phyloP scores from a whole-genome alignment of 2,329 filamentous ascomycete genomes.

The Apiospora phragmitis region DNA sequence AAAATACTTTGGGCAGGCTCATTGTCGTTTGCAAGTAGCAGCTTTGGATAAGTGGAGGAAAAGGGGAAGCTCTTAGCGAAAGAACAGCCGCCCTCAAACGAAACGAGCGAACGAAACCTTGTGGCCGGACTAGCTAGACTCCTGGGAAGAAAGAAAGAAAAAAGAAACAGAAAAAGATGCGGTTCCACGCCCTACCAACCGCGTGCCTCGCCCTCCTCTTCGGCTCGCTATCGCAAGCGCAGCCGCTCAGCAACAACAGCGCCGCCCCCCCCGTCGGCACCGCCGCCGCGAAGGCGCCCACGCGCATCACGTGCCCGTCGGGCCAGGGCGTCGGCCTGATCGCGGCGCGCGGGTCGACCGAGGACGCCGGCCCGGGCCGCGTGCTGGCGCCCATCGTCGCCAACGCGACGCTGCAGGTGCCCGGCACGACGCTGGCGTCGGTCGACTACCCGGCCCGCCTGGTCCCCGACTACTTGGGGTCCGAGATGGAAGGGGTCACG shows the following conservation, averaged over 20 bases:
- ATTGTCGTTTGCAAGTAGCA: not conserved
- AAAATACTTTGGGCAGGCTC: slow-evolving; percentile 3
- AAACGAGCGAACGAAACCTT: not conserved
- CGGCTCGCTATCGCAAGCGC: not conserved
- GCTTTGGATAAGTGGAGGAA: not conserved
- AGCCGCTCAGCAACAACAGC: not conserved
- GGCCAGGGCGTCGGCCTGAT: slow-evolving; percentile 28
- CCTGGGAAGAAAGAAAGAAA: not conserved
- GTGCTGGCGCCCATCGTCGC: not conserved
- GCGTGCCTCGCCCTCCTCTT: not conserved
- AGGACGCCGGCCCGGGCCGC: slow-evolving; percentile 27
- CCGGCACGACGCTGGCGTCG: slow-evolving; percentile 33
- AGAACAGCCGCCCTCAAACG: not conserved
- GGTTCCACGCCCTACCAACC: not conserved
- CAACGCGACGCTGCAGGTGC: slow-evolving; percentile 18
- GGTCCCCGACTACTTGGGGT: slow-evolving; percentile 23
- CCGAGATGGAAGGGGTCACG: slow-evolving; percentile 30
- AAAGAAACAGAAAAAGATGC: not conserved
- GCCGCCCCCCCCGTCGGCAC: not conserved
- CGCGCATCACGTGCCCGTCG: slow-evolving; percentile 9
- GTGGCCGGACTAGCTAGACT: not conserved
- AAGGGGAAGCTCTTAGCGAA: not conserved
- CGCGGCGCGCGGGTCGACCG: slow-evolving; percentile 35
- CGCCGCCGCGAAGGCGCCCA: not conserved
- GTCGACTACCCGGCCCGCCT: slow-evolving; percentile 34